Base-by-base conservation (phyloP, 1,284 basidiomycete genomes). In the Moniliophthora roreri region DNA sequence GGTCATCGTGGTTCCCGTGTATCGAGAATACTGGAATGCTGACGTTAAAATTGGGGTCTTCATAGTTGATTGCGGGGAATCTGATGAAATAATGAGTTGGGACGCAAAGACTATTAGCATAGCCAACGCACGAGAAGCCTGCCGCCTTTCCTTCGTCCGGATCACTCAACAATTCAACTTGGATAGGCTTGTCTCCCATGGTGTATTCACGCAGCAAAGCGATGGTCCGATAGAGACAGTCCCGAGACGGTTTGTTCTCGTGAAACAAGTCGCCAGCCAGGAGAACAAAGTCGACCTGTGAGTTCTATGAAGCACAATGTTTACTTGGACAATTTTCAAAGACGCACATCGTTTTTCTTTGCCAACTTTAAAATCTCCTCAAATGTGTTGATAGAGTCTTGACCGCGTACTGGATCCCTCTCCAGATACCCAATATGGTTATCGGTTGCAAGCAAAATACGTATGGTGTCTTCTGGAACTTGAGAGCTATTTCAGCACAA, bases 1-100 rank as follows among this genome's bases (percentile, higher is more conserved):
- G 96, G 63, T 99, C 96, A 66, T 99, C 97, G 69, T 99, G 97
- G 66, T 99, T 99, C 39, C 96, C 97, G 64, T 99, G 96, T 42
- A 99, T 99, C 0, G 95, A 98, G 72, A 99, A 99, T 20, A 98
- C 90, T 2, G 97, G 97, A 24, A 97, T 93, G 18, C 85, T 87
- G 50, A 99, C 82, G 65, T 99, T 99, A 54, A 98, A 78, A 67
- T 99, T 98, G 0, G 88, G 85, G 65, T 99, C 97, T 72, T 99
- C 95, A 65, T 99, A 99, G 68, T 99, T 99, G 60, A 99, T 77
- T 0, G 93, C 91, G 2, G 97, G 96, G 65, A 98, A 99, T 23
- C 93, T 97, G 63, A 13, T 71, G 68, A 28, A 6, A 4, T 35
- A 42, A 21, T 75, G 32, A 58, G 44, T 58, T 49, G 13, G 11